Conservation (phyloP, 805 yeast genomes). For the Barnettozyma populi region DNA sequence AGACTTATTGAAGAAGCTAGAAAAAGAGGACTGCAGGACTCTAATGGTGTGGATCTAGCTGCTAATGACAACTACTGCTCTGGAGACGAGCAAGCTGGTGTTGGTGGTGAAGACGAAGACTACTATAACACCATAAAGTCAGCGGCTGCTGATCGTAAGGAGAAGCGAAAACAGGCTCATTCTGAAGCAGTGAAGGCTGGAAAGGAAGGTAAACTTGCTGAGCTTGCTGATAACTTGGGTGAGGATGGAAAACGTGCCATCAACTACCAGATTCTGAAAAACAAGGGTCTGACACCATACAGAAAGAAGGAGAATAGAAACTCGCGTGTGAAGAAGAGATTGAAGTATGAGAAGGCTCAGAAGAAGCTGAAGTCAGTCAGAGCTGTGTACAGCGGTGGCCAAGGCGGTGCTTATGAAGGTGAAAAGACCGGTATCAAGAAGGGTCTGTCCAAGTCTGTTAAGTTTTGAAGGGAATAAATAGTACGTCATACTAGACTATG, state of each 20-base stretch:
- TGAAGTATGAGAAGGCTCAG: conserved; percentile 90
- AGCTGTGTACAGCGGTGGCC: conserved; percentile 68
- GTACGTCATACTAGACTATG: not conserved
- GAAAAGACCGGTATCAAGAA: conserved; percentile 97
- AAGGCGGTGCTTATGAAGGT: conserved; percentile 80
- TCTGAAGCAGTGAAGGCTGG: conserved; percentile 70
- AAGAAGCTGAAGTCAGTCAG: conserved; percentile 89
- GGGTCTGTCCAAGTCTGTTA: conserved; percentile 83
- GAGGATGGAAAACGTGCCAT: conserved; percentile 90
- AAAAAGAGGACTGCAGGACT: conserved; percentile 62
- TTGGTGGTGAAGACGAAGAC: conserved; percentile 43
- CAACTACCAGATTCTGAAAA: conserved; percentile 90
- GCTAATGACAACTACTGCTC: conserved; percentile 40
- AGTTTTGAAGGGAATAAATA: conserved; percentile 35
- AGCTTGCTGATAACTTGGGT: conserved; percentile 56
- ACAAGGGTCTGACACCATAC: conserved; percentile 91
- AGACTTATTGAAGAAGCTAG: conserved; percentile 84
- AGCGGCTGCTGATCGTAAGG: conserved; percentile 43
- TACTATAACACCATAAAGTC: conserved; percentile 54
- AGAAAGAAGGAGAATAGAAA: conserved; percentile 92
- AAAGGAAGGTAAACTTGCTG: conserved; percentile 76
- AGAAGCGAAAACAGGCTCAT: conserved; percentile 58
- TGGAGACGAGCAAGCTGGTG: conserved; percentile 40
- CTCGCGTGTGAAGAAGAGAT: conserved; percentile 97
- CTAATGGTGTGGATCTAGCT: conserved; percentile 53